A percentile compares a stretch with the other conserved stretches of the same genome.
phyloP scores from a whole-genome alignment of 1,139 yeast species.

The Geotrichum bryndzae region DNA sequence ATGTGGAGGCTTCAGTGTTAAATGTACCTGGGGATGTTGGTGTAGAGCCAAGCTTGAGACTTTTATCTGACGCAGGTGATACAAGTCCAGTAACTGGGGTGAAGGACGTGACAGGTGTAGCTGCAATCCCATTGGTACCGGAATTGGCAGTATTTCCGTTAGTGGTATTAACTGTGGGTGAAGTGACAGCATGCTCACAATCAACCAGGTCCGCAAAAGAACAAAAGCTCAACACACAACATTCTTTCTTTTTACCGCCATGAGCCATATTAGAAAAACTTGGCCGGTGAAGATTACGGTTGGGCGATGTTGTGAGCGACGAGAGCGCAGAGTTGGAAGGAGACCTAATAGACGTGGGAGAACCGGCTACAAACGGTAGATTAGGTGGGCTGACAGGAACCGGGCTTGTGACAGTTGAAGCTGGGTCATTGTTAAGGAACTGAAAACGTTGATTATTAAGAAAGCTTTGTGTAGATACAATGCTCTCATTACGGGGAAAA shows the following conservation, averaged over 20 bases:
- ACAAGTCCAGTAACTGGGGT: neutral
- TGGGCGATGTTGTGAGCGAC: neutral
- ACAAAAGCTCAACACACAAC: conserved; percentile 15
- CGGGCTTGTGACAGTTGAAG: neutral
- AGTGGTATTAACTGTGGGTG: neutral
- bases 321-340: conserved; percentile 3
- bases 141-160: neutral
- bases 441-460: neutral
- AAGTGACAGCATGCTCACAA: conserved; percentile 1
- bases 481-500: conserved; percentile 9
- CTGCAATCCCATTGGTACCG: neutral
- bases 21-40: neutral
- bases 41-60: neutral
- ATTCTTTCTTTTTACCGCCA: conserved; percentile 2
- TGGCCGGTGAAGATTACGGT: neutral
- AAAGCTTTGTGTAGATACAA: conserved; percentile 3
- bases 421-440: neutral
- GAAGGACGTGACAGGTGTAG: neutral
- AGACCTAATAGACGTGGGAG: neutral
- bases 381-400: neutral
- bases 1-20: neutral
- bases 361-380: neutral
- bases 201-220: conserved; percentile 15
- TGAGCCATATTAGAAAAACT: neutral
- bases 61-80: conserved; percentile 1